Percentiles rank a stretch among this genome's conserved stretches.
These are phyloP conservation scores for Fusarium humuli DNA, from an alignment of 2,329 filamentous ascomycete species.

Conservation along the genomic window DNA sequence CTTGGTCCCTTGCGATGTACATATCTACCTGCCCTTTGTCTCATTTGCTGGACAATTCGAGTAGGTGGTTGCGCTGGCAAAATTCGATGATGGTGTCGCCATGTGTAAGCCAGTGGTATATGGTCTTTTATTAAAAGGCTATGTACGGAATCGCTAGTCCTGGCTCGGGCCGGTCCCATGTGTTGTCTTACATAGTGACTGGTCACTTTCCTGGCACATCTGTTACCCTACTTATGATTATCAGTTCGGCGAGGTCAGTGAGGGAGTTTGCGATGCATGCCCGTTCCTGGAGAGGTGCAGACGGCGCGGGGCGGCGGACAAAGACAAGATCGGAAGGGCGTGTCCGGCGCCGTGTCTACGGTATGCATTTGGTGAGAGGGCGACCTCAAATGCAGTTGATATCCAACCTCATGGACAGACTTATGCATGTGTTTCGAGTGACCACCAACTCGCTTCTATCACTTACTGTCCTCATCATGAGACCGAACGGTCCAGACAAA, in stretches of 20 bases:
- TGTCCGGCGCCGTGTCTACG: slow-evolving; percentile 23
- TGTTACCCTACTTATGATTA: slow-evolving; percentile 23
- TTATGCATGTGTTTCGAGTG: slow-evolving; percentile 25
- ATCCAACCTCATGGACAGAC: slow-evolving; percentile 13
- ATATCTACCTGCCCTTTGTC: slow-evolving; percentile 3
- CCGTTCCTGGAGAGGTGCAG: slow-evolving; percentile 38
- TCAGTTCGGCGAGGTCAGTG: slow-evolving; percentile 26
- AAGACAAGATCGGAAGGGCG: slow-evolving; percentile 34
- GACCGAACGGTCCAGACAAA: slow-evolving; percentile 20
- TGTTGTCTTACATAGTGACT: slow-evolving; percentile 45
- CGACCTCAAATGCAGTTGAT: slow-evolving; percentile 6
- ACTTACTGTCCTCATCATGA: slow-evolving; percentile 7
- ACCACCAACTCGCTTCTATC: slow-evolving; percentile 7
- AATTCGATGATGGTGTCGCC: slow-evolving; percentile 30
- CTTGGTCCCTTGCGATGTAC: not conserved
- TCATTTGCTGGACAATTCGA: slow-evolving; percentile 20
- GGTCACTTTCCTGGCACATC: slow-evolving; percentile 37
- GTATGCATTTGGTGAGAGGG: slow-evolving; percentile 16
- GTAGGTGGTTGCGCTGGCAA: slow-evolving; percentile 35
- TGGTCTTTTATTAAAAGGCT: slow-evolving; percentile 6
- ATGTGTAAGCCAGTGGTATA: slow-evolving; percentile 23
- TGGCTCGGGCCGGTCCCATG: slow-evolving; percentile 49
- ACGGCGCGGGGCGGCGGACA: slow-evolving; percentile 22
- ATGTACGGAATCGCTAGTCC: slow-evolving; percentile 19
- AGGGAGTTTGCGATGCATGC: slow-evolving; percentile 33